Percentiles rank a stretch among this genome's conserved stretches.
These are phyloP conservation scores for Tilletia indica DNA, from an alignment of 1,284 basidiomycete species.

Conservation along the genomic window DNA sequence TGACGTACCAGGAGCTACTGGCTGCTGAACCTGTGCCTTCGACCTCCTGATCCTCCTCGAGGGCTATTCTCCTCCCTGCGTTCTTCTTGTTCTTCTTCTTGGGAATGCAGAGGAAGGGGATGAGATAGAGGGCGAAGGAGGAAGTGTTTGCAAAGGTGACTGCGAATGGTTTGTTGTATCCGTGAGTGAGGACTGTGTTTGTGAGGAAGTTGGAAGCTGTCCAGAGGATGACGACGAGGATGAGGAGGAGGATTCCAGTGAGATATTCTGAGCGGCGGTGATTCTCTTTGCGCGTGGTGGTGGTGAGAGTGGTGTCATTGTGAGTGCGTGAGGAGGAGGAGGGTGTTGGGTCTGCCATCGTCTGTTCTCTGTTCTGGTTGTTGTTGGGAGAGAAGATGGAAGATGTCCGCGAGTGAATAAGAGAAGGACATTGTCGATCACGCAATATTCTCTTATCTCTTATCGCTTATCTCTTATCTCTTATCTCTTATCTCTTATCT, in stretches of 20 bases:
- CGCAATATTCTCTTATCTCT: no score
- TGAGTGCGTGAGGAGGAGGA: no score
- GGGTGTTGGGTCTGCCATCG: no score
- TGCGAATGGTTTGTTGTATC: conserved; percentile 55
- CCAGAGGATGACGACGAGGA: conserved; percentile 81
- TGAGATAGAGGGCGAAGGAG: conserved; percentile 81
- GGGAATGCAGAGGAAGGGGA: conserved; percentile 60
- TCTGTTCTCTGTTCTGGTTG: no score
- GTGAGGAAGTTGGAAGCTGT: conserved; percentile 58
- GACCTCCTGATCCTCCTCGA: neutral
- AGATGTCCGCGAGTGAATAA: no score
- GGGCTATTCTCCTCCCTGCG: neutral
- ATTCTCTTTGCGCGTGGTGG: neutral
- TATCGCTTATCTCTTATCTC: no score
- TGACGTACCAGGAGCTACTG: conserved; percentile 33
- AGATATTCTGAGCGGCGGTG: conserved; percentile 61
- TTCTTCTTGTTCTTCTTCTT: neutral
- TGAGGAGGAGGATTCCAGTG: conserved; percentile 70
- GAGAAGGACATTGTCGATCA: no score
- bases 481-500: no score
- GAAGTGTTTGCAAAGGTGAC: conserved; percentile 84
- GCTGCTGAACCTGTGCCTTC: neutral
- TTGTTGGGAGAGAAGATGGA: no score
- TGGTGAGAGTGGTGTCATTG: neutral
- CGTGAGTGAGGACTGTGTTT: conserved; percentile 49